Conservation (phyloP, 2,329 filamentous ascomycete species). For the Moelleriella libera region DNA sequence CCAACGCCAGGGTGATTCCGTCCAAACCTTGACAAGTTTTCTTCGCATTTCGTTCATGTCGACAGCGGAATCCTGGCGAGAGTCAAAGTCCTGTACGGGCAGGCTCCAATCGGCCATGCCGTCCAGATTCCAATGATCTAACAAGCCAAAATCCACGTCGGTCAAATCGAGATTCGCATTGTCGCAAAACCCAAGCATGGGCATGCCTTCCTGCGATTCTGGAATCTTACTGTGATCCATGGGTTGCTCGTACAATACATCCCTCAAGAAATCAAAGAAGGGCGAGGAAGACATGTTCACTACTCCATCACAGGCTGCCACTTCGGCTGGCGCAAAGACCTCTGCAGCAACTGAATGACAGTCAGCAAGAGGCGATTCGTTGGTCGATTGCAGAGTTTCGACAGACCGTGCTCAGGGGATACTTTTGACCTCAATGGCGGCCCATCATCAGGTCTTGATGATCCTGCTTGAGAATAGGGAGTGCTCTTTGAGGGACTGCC, state of each 20-base stretch:
- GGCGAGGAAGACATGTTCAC: constrained; percentile 21
- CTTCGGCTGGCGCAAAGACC: neutral
- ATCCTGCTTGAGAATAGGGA: constrained; percentile 10
- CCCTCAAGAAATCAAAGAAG: constrained; percentile 36
- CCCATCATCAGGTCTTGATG: constrained; percentile 15
- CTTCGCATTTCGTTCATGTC: constrained; percentile 32
- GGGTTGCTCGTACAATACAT: constrained; percentile 34
- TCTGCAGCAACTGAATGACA: neutral
- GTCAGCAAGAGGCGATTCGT: neutral
- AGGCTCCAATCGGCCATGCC: constrained; percentile 11
- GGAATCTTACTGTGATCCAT: constrained; percentile 19
- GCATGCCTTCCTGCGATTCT: constrained; percentile 24
- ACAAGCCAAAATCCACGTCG: constrained; percentile 35
- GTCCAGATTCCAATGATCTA: constrained; percentile 34
- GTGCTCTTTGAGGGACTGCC: constrained; percentile 11
- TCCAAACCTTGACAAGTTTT: constrained; percentile 32
- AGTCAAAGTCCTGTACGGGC: constrained; percentile 8
- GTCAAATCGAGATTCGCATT: constrained; percentile 34
- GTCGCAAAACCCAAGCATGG: constrained; percentile 35
- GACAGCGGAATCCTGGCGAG: constrained; percentile 20
- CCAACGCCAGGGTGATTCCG: constrained; percentile 37
- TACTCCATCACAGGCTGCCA: neutral
- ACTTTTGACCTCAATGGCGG: constrained; percentile 21
- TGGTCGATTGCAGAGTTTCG: neutral
- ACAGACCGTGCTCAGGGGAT: constrained; percentile 11